Evolutionary conservation across 306 rosid species (phyloP).

Genomic region (Ormosia semicastrata): DNA sequence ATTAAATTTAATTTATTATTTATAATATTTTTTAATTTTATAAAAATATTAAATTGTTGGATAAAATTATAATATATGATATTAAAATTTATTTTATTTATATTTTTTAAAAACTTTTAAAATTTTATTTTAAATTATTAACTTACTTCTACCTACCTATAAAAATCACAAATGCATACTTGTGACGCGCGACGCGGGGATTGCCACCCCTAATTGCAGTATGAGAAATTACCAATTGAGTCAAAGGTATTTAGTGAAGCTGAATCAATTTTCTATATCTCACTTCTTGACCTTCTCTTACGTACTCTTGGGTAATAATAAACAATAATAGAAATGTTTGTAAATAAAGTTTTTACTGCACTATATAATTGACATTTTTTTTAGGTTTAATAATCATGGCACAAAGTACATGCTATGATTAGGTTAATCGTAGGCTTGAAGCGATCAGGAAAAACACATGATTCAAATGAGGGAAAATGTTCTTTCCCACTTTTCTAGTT

Average conservation of each 20-base stretch:
- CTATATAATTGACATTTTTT: not conserved
- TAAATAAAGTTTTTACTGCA: not conserved
- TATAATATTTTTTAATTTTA: too few species aligned
- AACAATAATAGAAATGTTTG: not conserved
- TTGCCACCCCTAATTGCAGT: too few species aligned
- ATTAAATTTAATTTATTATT: too few species aligned
- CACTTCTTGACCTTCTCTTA: not conserved
- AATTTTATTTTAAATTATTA: too few species aligned
- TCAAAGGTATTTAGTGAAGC: not conserved
- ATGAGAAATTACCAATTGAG: too few species aligned
- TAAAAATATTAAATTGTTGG: too few species aligned
- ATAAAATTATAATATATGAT: too few species aligned
- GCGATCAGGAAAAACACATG: not conserved
- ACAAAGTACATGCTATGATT: not conserved
- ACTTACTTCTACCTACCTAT: too few species aligned
- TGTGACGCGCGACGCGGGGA: too few species aligned
- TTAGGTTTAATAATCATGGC: not conserved
- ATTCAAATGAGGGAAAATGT: not conserved
- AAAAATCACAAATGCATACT: too few species aligned
- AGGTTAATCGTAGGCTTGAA: not conserved
- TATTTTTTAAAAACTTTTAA: too few species aligned
- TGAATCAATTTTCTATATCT: not conserved
- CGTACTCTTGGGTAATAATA: not conserved
- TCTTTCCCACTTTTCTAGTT: not conserved
- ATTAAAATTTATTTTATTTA: too few species aligned